phyloP scores from a whole-genome alignment of 2,329 filamentous ascomycete species.

The Fusarium tupiense region DNA sequence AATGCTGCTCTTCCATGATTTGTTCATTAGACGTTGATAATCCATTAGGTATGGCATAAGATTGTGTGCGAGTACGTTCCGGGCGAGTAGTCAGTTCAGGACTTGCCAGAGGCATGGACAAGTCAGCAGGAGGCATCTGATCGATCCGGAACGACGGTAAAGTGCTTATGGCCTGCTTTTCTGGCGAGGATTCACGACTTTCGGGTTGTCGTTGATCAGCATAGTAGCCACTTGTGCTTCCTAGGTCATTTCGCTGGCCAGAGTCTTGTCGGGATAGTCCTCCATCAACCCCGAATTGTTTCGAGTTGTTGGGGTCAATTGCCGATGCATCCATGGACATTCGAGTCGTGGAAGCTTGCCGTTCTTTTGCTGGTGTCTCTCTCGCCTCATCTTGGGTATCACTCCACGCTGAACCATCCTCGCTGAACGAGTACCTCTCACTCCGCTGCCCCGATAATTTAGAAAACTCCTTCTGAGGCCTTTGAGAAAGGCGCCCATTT shows the following conservation, averaged over 20 bases:
- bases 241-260: slow-evolving; percentile 23
- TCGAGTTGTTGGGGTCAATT: slow-evolving; percentile 1
- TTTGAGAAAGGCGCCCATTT: slow-evolving; percentile 40
- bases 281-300: background rate
- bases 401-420: slow-evolving; percentile 43
- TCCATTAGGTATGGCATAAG: slow-evolving; percentile 38
- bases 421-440: slow-evolving; percentile 41
- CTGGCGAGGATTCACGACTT: slow-evolving; percentile 40
- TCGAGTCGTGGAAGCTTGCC: slow-evolving; percentile 1
- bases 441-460: slow-evolving; percentile 31
- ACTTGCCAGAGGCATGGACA: slow-evolving; percentile 37
- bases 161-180: slow-evolving; percentile 29
- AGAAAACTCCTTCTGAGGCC: slow-evolving; percentile 41
- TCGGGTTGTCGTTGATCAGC: slow-evolving; percentile 30
- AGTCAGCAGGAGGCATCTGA: slow-evolving; percentile 31
- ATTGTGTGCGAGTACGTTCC: slow-evolving; percentile 33
- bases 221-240: slow-evolving; percentile 22
- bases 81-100: slow-evolving; percentile 31
- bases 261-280: slow-evolving; percentile 23
- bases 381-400: slow-evolving; percentile 42
- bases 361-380: slow-evolving; percentile 32
- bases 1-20: slow-evolving; percentile 41
- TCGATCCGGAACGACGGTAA: slow-evolving; percentile 35
- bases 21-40: slow-evolving; percentile 33
- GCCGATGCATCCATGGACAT: slow-evolving; percentile 18